A percentile compares a stretch with the other conserved stretches of the same genome.
Evolutionary conservation across 2,329 filamentous ascomycete genomes (phyloP).

Genomic region (Mycogone perniciosa): DNA sequence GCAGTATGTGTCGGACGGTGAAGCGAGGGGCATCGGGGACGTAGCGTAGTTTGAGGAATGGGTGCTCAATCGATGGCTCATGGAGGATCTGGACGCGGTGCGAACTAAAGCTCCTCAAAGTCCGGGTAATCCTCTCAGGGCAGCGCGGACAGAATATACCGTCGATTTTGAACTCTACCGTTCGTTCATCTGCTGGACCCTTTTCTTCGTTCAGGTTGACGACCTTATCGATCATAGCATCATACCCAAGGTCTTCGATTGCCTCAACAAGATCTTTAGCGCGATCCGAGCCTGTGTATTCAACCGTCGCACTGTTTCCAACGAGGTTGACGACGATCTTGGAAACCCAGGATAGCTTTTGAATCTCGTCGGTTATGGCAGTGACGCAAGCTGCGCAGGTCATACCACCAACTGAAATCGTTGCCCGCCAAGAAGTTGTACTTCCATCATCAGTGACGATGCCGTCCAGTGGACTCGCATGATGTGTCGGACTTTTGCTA

Average conservation of each 20-base stretch:
- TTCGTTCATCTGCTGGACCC: slow-evolving; percentile 37
- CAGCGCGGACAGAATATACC: slow-evolving; percentile 74
- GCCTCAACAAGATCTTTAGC: slow-evolving; percentile 34
- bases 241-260: slow-evolving; percentile 60
- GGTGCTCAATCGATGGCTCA: slow-evolving; percentile 51
- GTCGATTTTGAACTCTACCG: slow-evolving; percentile 58
- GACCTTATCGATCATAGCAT: slow-evolving; percentile 51
- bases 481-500: neutral
- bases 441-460: slow-evolving; percentile 14
- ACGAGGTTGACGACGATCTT: slow-evolving; percentile 58
- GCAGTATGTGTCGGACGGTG: slow-evolving; percentile 69
- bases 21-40: slow-evolving; percentile 59
- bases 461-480: slow-evolving; percentile 3
- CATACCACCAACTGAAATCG: slow-evolving; percentile 63
- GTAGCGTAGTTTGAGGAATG: slow-evolving; percentile 67
- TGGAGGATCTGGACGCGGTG: slow-evolving; percentile 46
- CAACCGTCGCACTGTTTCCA: slow-evolving; percentile 58
- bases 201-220: slow-evolving; percentile 37
- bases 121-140: slow-evolving; percentile 50
- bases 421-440: slow-evolving; percentile 39
- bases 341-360: slow-evolving; percentile 50
- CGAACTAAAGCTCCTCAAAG: slow-evolving; percentile 46
- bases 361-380: slow-evolving; percentile 53
- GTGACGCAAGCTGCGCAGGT: slow-evolving; percentile 65
- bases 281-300: slow-evolving; percentile 37